Percentiles rank a stretch among this genome's conserved stretches.
Conservation (phyloP, 1,284 basidiomycete genomes). For the Cutaneotrichosporon cyanovorans region DNA sequence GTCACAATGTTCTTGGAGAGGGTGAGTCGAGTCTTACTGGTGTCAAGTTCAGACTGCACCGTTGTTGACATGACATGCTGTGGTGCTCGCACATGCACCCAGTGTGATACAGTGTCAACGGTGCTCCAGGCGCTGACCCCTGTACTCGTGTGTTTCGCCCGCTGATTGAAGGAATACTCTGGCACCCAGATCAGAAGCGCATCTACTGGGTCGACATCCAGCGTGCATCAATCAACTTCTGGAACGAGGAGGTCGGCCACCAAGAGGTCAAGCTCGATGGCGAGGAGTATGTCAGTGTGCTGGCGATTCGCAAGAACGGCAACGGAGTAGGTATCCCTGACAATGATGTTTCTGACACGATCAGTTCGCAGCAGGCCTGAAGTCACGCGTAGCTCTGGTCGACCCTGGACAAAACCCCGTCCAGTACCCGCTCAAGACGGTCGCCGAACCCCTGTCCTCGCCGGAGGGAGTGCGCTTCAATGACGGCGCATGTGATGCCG, state of each 20-base stretch:
- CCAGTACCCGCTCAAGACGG: not conserved
- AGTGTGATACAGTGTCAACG: not conserved
- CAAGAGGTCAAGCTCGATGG: conserved; percentile 33
- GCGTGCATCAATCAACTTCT: conserved; percentile 31
- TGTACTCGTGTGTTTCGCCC: too few relatives aligned
- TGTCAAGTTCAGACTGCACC: not conserved
- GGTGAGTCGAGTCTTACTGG: conserved; percentile 18
- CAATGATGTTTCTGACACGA: conserved; percentile 13
- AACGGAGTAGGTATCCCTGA: conserved; percentile 19
- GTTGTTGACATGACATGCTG: too few relatives aligned
- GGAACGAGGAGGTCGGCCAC: conserved; percentile 25
- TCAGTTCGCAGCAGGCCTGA: conserved; percentile 11
- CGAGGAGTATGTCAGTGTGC: conserved; percentile 27
- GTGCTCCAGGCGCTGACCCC: not conserved
- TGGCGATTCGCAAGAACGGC: conserved; percentile 25
- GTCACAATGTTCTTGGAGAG: conserved; percentile 37
- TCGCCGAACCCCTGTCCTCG: conserved; percentile 22
- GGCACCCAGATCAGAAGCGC: conserved; percentile 33
- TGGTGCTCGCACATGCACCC: too few relatives aligned
- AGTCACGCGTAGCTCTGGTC: conserved; percentile 15
- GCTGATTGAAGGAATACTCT: conserved; percentile 32
- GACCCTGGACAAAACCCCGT: not conserved
- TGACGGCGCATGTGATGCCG: conserved; percentile 41
- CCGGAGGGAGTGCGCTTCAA: conserved; percentile 36
- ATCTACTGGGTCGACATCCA: conserved; percentile 44